Base-by-base conservation (phyloP, 805 yeast genomes). In the Hanseniaspora thailandica region DNA sequence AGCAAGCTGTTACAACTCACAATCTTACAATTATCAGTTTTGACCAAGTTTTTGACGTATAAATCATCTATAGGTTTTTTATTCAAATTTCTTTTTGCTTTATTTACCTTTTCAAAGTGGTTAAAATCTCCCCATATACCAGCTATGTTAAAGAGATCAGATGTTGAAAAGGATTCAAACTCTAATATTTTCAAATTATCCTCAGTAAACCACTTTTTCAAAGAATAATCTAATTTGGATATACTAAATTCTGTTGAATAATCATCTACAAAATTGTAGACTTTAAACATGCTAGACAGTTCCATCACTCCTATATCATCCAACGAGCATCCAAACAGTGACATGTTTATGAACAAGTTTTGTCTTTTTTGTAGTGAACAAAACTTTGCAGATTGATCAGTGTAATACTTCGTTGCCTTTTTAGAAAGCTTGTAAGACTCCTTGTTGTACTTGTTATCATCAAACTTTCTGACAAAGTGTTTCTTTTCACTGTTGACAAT, bases 251-350 rank as follows among this genome's bases (percentile, higher is more conserved):
- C 22, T 7, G 10, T 23, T 6, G 45, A 45, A 19, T 50, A 50
- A n/a, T 26, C 31, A 28, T 50, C 54, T 2, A 50, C 47, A 43
- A 43, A 26, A 25, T 35, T 50, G 30, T 43, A 50, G 8, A 41
- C 41, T 23, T 19, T 35, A 12, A 50, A 50, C 28, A 50, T 13
- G 15, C 22, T 30, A 10, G 41, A 22, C 5, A 43, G 15, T 26
- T 50, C 54, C 54, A 50, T 50, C 19, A 39, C 44, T 8, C 54
- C 54, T 22, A 41, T 50, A 13, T 50, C 54, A 34, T 50, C 54
- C 19, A 50, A 35, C 26, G 54, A 41, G n/a, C 54, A 50, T 1
- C 47, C 54, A 43, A 50, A 50, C 10, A 49, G n/a, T 4, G 54
- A 26, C 45, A 49, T 41, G 36, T 49, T 49, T 13, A 34, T 31